Evolutionary conservation across 2,329 filamentous ascomycete species (phyloP).

Genomic region (Fusarium sp.): DNA sequence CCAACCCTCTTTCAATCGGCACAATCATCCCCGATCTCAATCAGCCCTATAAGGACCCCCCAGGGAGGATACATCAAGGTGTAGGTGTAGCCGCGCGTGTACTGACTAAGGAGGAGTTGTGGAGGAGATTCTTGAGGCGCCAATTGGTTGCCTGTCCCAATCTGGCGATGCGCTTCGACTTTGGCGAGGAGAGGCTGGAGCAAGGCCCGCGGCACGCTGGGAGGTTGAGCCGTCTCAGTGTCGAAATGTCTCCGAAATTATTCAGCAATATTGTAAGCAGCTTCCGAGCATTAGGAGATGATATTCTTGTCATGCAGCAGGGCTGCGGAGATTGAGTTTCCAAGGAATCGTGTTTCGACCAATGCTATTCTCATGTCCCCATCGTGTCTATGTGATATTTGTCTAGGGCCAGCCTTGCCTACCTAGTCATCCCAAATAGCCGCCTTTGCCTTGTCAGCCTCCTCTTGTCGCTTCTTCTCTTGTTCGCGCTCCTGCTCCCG

Average conservation of each 20-base stretch:
- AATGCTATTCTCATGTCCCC: neutral
- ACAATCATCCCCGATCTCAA: neutral
- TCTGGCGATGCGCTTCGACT: neutral
- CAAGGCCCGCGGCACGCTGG: neutral
- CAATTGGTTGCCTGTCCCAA: neutral
- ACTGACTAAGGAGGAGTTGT: neutral
- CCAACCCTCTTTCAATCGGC: neutral
- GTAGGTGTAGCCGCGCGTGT: neutral
- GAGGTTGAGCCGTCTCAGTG: neutral
- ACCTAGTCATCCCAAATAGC: constrained; percentile 86
- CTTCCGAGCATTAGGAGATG: neutral
- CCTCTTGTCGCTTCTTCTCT: constrained; percentile 69
- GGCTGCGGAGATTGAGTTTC: neutral
- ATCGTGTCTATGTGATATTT: neutral
- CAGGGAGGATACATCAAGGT: neutral
- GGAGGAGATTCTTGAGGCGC: neutral
- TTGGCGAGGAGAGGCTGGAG: neutral
- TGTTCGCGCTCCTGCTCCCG: constrained; percentile 78
- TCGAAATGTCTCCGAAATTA: neutral
- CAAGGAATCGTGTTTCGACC: neutral
- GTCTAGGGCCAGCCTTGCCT: neutral
- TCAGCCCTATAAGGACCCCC: neutral
- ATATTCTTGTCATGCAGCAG: neutral
- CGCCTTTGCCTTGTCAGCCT: constrained; percentile 80
- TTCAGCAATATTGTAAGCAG: neutral